Percentiles rank a stretch among this genome's conserved stretches.
Evolutionary conservation across 179 eudicot species (phyloP).

Genomic region (Amaranthus tricolor): DNA sequence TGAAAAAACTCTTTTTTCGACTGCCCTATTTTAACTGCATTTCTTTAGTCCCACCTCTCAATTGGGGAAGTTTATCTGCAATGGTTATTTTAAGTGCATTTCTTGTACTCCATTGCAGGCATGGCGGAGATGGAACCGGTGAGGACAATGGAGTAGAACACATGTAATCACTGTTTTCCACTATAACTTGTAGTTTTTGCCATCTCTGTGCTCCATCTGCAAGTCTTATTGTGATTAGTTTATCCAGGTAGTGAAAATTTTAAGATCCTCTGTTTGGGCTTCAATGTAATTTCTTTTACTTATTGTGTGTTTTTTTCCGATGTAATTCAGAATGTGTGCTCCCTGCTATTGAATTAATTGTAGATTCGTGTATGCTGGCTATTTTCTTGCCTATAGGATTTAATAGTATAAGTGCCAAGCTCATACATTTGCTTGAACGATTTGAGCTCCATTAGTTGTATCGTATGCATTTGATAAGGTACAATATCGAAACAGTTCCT

Average conservation of each 20-base stretch:
- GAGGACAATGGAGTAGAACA: slow-evolving; percentile 56
- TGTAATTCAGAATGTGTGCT: background rate
- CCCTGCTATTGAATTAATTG: background rate
- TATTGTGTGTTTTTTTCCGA: slow-evolving; percentile 8
- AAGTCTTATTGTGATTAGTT: slow-evolving; percentile 24
- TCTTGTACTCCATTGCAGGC: slow-evolving; percentile 40
- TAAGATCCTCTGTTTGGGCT: slow-evolving; percentile 17
- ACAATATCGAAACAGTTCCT: too few relatives aligned
- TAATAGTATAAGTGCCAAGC: background rate
- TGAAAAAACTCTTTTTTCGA: background rate
- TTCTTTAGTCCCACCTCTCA: background rate
- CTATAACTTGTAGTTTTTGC: slow-evolving; percentile 11
- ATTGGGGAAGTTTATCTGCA: background rate
- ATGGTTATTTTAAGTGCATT: background rate
- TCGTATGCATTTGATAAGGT: background rate
- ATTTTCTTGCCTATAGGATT: background rate
- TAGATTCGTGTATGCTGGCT: background rate
- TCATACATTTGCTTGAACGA: background rate
- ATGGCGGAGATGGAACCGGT: slow-evolving; percentile 44
- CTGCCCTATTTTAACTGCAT: background rate
- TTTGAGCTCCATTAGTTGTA: background rate
- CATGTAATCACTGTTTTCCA: slow-evolving; percentile 24
- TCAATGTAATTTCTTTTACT: slow-evolving; percentile 3
- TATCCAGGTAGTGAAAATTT: slow-evolving; percentile 16
- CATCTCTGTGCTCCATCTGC: slow-evolving; percentile 22